Percentiles rank a stretch among this genome's conserved stretches.
Conservation (phyloP, 2,329 filamentous ascomycete genomes). For the Fusarium sulawesiense region DNA sequence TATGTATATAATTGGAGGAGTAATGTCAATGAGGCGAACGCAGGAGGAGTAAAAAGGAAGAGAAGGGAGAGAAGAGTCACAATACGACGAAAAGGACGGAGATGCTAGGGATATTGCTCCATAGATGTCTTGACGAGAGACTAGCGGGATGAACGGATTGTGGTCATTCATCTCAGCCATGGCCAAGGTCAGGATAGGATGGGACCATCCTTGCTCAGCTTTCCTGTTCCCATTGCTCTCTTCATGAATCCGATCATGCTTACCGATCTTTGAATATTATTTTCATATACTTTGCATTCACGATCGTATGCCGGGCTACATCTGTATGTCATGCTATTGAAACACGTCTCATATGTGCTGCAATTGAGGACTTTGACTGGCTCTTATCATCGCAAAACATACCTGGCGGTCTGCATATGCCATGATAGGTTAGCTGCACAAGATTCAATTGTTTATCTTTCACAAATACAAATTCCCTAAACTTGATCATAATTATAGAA, state of each 20-base stretch:
- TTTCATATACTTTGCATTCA: not conserved
- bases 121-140: constrained; percentile 13
- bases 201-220: constrained; percentile 19
- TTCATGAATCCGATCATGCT: constrained; percentile 8
- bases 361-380: constrained; percentile 33
- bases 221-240: constrained; percentile 3
- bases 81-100: constrained; percentile 30
- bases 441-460: constrained; percentile 7
- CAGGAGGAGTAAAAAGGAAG: constrained; percentile 12
- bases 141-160: constrained; percentile 37
- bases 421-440: constrained; percentile 13
- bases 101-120: constrained; percentile 18
- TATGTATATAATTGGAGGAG: constrained; percentile 10
- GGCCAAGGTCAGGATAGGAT: constrained; percentile 22
- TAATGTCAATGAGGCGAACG: constrained; percentile 6
- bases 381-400: constrained; percentile 21
- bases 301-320: not conserved
- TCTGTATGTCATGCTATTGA: constrained; percentile 17
- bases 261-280: not conserved
- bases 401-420: constrained; percentile 17
- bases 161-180: constrained; percentile 16
- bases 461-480: not conserved
- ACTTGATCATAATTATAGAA: not conserved
- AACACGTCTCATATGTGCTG: constrained; percentile 11
- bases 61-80: constrained; percentile 17